These are phyloP conservation scores for Russula sp. DNA, from an alignment of 768 basidiomycete genomes.

Conservation along the genomic window DNA sequence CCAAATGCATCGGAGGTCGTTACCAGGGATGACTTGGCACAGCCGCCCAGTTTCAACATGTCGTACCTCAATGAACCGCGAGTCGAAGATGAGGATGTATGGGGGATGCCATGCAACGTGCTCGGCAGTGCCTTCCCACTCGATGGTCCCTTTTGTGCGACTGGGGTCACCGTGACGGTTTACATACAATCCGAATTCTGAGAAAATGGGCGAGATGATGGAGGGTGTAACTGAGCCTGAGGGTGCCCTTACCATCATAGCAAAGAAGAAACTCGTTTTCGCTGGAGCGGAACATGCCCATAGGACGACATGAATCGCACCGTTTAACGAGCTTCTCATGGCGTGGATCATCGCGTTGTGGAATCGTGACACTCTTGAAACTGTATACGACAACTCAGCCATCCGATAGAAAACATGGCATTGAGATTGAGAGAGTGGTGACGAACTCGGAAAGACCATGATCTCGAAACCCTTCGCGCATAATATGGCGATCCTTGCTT, in stretches of 20 bases:
- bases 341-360: conserved; percentile 68
- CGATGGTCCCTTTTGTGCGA: conserved; percentile 67
- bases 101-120: conserved; percentile 87
- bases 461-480: conserved; percentile 96
- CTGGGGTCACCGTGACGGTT: conserved; percentile 88
- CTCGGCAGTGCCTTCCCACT: conserved; percentile 94
- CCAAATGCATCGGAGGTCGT: conserved; percentile 84
- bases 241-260: conserved; percentile 68
- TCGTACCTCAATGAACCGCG: conserved; percentile 87
- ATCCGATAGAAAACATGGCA: not conserved
- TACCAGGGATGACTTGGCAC: conserved; percentile 77
- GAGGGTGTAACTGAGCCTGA: not conserved
- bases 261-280: conserved; percentile 88
- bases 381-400: conserved; percentile 40
- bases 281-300: conserved; percentile 86
- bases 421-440: too few species aligned
- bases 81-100: conserved; percentile 83
- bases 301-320: conserved; percentile 74
- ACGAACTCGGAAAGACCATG: conserved; percentile 88
- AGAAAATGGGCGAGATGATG: conserved; percentile 12
- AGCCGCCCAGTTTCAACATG: conserved; percentile 78
- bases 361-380: conserved; percentile 87
- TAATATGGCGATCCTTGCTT: conserved; percentile 89
- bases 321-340: conserved; percentile 70
- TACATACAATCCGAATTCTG: conserved; percentile 91